Base-by-base conservation (phyloP, 2,329 filamentous ascomycete species). In the Colletotrichum falcatum region DNA sequence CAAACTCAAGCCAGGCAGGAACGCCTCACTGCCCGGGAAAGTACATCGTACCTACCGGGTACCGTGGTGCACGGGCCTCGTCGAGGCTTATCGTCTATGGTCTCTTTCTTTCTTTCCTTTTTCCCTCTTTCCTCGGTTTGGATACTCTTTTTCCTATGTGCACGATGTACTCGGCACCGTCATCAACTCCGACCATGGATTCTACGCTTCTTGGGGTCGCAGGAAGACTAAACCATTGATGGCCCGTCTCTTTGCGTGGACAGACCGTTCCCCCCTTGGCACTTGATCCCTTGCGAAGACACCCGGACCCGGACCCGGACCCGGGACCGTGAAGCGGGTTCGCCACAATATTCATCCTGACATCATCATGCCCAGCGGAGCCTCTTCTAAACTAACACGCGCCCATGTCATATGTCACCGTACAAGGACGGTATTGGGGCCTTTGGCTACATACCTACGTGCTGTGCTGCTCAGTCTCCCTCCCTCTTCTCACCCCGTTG, bases 311-410 rank as follows among this genome's bases (percentile, higher is more conserved):
- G 30, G 30, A 7, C 30, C 39, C n/a, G 14, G 11, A 28, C 33
- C 6, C 11, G 20, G 2, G 26, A 6, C 58, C 12, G 37, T n/a
- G 11, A 11, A 16, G 5, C 33, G 26, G 28, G 48, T 54, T 70
- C 42, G 67, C 67, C 58, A 70, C 67, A 54, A 53, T 44, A 26
- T 67, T 67, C 67, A 70, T 58, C 39, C 67, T 70, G 67, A 70
- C 67, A 67, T 70, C 67, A 70, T 70, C 67, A 67, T 67, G 5
- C 5, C 39, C 33, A 20, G 39, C 58, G 64, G 64, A 70, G 64
- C 28, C 51, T 58, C 63, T 48, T 58, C 58, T 33, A n/a, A 5
- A n/a, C 49, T 18, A 5, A n/a, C 35, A 2, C 46, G 6, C 46
- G 12, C 23, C 14, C 30, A 49, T 49, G 28, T 20, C 18, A 64